A percentile compares a stretch with the other conserved stretches of the same genome.
Evolutionary conservation across 352 stramenopile species (phyloP).

Genomic region (Phytophthora idaei): DNA sequence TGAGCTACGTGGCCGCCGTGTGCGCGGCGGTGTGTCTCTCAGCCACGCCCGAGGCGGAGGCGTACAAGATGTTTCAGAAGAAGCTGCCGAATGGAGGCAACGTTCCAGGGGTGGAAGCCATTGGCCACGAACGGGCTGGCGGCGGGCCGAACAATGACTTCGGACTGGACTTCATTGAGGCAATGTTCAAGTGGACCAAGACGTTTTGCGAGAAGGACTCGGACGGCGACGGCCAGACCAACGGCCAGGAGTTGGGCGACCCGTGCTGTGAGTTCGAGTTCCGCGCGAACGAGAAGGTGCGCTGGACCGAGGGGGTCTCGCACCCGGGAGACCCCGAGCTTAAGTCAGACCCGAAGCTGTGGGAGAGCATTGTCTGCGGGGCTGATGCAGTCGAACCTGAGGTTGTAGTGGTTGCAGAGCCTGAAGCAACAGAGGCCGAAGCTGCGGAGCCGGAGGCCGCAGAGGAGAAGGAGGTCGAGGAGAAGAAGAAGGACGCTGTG

Average conservation of each 20-base stretch:
- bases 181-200: conserved; percentile 44
- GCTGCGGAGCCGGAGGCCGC: neutral
- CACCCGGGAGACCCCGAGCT: conserved; percentile 32
- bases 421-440: conserved; percentile 1
- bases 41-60: neutral
- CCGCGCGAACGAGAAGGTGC: conserved; percentile 28
- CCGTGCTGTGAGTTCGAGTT: conserved; percentile 64
- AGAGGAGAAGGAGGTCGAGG: conserved; percentile 5
- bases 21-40: conserved; percentile 1
- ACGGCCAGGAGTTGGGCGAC: conserved; percentile 34
- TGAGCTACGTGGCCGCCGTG: neutral
- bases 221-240: conserved; percentile 34
- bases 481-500: conserved; percentile 4
- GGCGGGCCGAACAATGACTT: conserved; percentile 52
- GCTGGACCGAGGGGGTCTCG: conserved; percentile 36
- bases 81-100: conserved; percentile 40
- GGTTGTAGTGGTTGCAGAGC: neutral
- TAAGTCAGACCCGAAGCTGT: conserved; percentile 33
- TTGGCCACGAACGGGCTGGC: conserved; percentile 35
- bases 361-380: conserved; percentile 34
- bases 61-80: conserved; percentile 33
- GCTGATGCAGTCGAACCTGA: neutral
- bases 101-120: conserved; percentile 33
- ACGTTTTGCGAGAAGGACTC: conserved; percentile 54
- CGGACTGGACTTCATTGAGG: conserved; percentile 44